phyloP scores from a whole-genome alignment of 2,329 filamentous ascomycete genomes.

The Waltergamsia citrina region DNA sequence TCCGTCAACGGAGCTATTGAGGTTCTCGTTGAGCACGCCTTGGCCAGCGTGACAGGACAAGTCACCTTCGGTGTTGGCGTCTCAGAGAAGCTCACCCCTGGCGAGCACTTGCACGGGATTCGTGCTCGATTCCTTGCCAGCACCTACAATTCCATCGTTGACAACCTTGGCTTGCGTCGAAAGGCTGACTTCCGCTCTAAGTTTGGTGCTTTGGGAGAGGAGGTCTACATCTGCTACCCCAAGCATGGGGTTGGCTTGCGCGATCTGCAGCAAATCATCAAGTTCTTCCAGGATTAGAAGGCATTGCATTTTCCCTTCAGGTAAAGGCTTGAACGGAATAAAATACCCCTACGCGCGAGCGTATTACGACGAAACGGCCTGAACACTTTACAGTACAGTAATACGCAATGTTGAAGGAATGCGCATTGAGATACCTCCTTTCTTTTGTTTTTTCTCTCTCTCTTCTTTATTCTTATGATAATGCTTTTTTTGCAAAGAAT shows the following conservation, averaged over 20 bases:
- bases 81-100: constrained; percentile 61
- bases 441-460: background rate
- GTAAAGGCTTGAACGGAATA: background rate
- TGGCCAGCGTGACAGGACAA: constrained; percentile 38
- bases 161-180: constrained; percentile 70
- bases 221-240: constrained; percentile 85
- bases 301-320: too few relatives aligned
- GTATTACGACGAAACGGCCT: constrained; percentile 2
- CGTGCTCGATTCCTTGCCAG: constrained; percentile 73
- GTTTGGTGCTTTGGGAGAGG: constrained; percentile 75
- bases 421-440: constrained; percentile 4
- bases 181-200: constrained; percentile 90
- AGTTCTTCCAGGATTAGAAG: constrained; percentile 72
- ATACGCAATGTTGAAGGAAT: background rate
- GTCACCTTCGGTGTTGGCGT: constrained; percentile 88
- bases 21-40: constrained; percentile 63
- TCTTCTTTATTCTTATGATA: background rate
- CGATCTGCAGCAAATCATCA: constrained; percentile 77
- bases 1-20: constrained; percentile 85
- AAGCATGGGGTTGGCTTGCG: constrained; percentile 73
- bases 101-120: constrained; percentile 72
- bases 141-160: constrained; percentile 74
- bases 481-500: background rate
- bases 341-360: background rate
- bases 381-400: background rate